Base-by-base conservation (phyloP, 108 stramenopile species). In the Poteriospumella lacustris region DNA sequence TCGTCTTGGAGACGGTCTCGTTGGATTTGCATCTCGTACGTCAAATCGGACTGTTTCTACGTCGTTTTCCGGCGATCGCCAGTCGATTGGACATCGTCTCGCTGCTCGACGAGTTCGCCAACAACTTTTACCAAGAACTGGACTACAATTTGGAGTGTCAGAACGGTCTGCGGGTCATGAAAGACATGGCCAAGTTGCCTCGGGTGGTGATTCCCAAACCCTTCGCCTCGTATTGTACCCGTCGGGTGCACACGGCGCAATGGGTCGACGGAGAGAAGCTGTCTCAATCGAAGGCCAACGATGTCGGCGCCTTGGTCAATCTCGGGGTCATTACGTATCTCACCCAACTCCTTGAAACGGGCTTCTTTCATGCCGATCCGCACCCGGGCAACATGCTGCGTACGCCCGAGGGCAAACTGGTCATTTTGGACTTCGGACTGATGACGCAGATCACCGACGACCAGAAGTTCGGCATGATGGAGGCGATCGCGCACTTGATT, bases 241-340 rank as follows among this genome's bases (percentile, higher is more conserved):
- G 96, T 0, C 82, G 94, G 24, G 94, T 97, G 19, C 94, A 94
- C 76, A 92, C 92, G 26, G 93, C 96, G 38, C 92, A 97, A 82
- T 97, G 96, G 96, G 90, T 95, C 77, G 92, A 95, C 3, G 96
- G 96, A 29, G 96, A 95, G 82, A 95, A 97, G 77, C 86, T 97
- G 36, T 81, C 82, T 78, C 91, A 92, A 78, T 89, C 88, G 78
- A 91, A 84, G 40, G 92, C 93, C 0, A 91, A 92, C 80, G 93
- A 95, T 83, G 93, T 95, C 2, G 91, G 90, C 40, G 92, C 91
- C 0, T 79, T 97, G 47, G 94, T 97, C 33, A 94, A 94, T 78
- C 82, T 96, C 36, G 96, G 96, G 38, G 94, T 93, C 5, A 94
- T 94, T 44, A 92, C 93, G 1, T 96, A 94, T 80, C 79, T 96